Evolutionary conservation across 2,329 filamentous ascomycete species (phyloP), one percentile per base, ranked within the genome.

Genomic region (Aspergillus sp.): DNA sequence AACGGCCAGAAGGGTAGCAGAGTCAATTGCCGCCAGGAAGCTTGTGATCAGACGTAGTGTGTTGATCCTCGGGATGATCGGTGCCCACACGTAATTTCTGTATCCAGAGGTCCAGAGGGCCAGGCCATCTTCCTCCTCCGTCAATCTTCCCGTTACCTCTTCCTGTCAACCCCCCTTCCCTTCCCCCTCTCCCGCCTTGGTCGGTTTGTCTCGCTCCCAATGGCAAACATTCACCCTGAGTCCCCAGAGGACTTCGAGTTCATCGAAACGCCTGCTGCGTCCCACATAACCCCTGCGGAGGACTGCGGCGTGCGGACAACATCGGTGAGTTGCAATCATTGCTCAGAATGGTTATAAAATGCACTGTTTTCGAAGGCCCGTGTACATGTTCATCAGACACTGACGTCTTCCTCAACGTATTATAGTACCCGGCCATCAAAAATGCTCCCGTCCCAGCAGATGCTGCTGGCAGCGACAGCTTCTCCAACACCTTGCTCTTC

Each of bases 391-490:
- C 22, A 48, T 31, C 30, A 30, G 28, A 31, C 50, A 43, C 55
- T 54, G 22, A 57, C 30, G 17, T 17, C 23, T 28, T 22, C 15
- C 43, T 66, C 65, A 57, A 19, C 38, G 17, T 60, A 54, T 38
- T 63, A 67, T 74, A 96, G 93, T 94, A 88, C 73, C 90, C 92
- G 34, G 82, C 92, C 64, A 98, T 98, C 81, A 91, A 96, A 77
- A 98, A 98, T 87, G 91, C 89, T 53, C 93, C 95, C 67, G 87
- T 98, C 48, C 95, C 95, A 43, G 94, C 93, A 68, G 95, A 99
- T 77, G 91, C 88, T 54, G 82, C 92, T 55, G 91, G 93, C 68
- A 88, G 86, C 78, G 92, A 96, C 69, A 89, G 83, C 79, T 99
- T 98, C 88, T 93, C 90, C 81, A 96, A 95, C 81, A 81, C 84